These are phyloP conservation scores for Zygosaccharomyces pseudobailii DNA, from an alignment of 1,139 yeast genomes.

Conservation along the genomic window DNA sequence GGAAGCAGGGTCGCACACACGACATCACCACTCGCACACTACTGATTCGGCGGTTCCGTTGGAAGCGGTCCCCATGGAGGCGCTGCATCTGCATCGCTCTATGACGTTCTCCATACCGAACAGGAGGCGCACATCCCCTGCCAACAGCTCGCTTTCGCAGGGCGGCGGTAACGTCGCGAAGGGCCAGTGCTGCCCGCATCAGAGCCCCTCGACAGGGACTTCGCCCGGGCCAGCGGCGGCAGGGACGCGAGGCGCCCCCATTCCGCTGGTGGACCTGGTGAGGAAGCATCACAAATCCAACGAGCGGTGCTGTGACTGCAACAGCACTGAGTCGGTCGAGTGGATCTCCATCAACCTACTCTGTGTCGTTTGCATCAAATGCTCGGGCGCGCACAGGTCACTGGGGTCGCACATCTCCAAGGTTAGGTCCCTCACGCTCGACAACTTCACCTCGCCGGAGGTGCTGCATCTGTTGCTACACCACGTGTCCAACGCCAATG, in stretches of 20 bases:
- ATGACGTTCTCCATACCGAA: neutral
- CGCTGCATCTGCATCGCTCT: neutral
- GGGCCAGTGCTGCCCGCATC: neutral
- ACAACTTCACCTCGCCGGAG: conserved; percentile 58
- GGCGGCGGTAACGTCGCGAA: neutral
- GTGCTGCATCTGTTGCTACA: conserved; percentile 39
- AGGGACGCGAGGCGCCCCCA: neutral
- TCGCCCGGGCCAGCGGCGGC: neutral
- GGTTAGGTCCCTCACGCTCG: conserved; percentile 76
- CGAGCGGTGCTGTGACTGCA: conserved; percentile 74
- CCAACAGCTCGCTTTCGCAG: neutral
- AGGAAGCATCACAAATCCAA: conserved; percentile 53
- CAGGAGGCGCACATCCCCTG: neutral
- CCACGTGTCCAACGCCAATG: conserved; percentile 59
- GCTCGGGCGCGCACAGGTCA: conserved; percentile 73
- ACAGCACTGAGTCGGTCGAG: conserved; percentile 58
- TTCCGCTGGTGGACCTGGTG: conserved; percentile 39
- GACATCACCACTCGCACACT: neutral
- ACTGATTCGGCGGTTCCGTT: neutral
- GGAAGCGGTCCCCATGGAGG: neutral
- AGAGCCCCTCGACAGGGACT: neutral
- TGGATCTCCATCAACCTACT: conserved; percentile 82
- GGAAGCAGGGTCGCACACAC: neutral
- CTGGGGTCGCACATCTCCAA: conserved; percentile 69
- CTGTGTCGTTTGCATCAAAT: conserved; percentile 72